Evolutionary conservation across 2,329 filamentous ascomycete species (phyloP), one percentile per base, ranked within the genome.

Genomic region (Pseudogymnoascus sp.): DNA sequence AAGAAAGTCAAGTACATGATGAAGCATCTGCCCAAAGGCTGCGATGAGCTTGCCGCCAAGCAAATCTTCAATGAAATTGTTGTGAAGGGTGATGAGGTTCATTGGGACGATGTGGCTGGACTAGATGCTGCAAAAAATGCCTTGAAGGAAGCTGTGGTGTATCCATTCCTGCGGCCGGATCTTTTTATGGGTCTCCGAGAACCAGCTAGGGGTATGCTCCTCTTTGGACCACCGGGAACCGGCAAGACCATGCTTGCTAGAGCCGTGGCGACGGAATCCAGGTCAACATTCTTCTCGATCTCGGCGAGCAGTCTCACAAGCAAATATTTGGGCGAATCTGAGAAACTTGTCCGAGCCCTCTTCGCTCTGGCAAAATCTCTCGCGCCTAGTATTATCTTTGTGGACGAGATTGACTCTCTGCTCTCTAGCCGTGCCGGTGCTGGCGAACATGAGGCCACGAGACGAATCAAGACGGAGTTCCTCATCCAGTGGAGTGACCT

Each of bases 211-310:
- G 95, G 95, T 5, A 98, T 99, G 91, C 81, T 99, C 1, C 81
- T 99, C 1, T 99, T 99, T 73, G 95, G 95, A 0, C 95, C 95
- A 1, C 95, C 95, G 0, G 95, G 95, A n/a, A 99, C 95, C 0
- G 95, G 95, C 62, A 99, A 99, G 77, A 99, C 95, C 0, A 99
- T 99, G 95, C 80, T 99, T 39, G 95, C 95, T 8, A 85, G 95
- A 68, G 92, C 92, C 7, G 93, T 98, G 0, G 95, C 95, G 1
- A 98, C 95, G 0, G 95, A 99, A 75, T 96, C 91, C 1, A 89
- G 87, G 71, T 96, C 92, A 10, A 96, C 96, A 0, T 99, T 98
- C 77, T 98, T 99, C 77, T 96, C 93, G 13, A 96, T 99, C 64
- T 96, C 92, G 4, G 92, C 95, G 14, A 96, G 92, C 73, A 96